Evolutionary conservation across 1,139 yeast species (phyloP), one percentile per base, ranked within the genome.

Genomic region (Saccharomyces hybrid): DNA sequence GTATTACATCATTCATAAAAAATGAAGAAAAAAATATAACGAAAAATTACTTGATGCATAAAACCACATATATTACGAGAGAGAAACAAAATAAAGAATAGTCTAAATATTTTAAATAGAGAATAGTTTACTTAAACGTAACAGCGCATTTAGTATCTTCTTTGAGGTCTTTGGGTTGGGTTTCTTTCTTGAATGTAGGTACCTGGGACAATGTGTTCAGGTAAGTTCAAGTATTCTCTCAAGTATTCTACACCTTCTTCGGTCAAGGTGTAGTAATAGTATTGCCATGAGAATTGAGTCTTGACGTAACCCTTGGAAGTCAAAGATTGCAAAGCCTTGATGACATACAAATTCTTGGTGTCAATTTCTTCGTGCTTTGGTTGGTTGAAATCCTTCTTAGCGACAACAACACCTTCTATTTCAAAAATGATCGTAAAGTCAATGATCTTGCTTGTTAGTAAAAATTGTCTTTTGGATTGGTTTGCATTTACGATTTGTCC

Each of bases 241-340:
- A 93, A 88, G 88, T 82, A 93, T 76, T 90, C 96, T 67, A 95
- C 95, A 85, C 99, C 99, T 80, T 88, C 96, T 77, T 95, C 98
- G 76, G 98, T 93, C 77, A 95, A 88, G 84, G 99, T 90, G 95
- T 95, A 95, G 96, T 93, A 95, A 83, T 93, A 95, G 85, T 89
- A 89, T 87, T 91, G 97, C 99, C 99, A 93, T 73, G 99, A 93
- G 87, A 93, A 93, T 81, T 91, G 98, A 73, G 99, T 93, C 88
- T 91, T 90, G 80, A 93, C 98, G 85, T 74, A 93, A 77, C 99
- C 99, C 82, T 86, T 90, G 68, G 99, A 93, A 76, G 96, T 90
- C 79, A 93, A 88, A 64, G 98, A 91, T 84, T 93, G 99, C 79
- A 93, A 86, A 75, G 99, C 98, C 88, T 93, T 93, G 84, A 93